Evolutionary conservation across 1,139 yeast species (phyloP), one percentile per base, ranked within the genome.

Genomic region (Protomyces inouyei): DNA sequence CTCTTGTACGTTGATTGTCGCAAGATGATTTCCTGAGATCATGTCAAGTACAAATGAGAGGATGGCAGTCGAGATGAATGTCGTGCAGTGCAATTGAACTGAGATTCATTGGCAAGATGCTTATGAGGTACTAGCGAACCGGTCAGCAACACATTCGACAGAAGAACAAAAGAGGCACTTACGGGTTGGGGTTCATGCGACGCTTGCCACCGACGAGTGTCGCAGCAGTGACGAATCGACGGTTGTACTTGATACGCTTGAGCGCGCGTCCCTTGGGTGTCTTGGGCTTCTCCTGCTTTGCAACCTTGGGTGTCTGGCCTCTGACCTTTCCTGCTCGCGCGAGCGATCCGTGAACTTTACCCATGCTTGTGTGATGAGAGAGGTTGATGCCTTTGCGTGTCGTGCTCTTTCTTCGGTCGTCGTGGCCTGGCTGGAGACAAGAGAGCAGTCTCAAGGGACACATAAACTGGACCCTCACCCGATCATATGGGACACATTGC

Each of bases 241-340:
- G 90, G 84, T 97, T 93, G 96, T 95, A 95, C 82, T 89, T 83
- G 79, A 92, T 81, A 84, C 99, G 89, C 90, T 89, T 91, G 93
- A 87, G 86, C 79, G 98, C 98, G 80, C 96, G 96, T 79, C 67
- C 98, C 96, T 77, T 91, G 90, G 67, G 83, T 73, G 60, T 81
- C 83, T 77, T 89, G 86, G 69, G 81, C 80, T 67, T 97, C 95
- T 77, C 92, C 85, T 67, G 96, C 97, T 76, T 81, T 87, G 78
- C 95, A 87, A 64, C 72, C 88, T 88, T 92, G 82, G 92, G 97
- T 84, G 92, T 88, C 83, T 86, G 91, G 81, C 98, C 92, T 85
- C 92, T 93, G 83, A 93, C 98, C 85, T 93, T 92, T 89, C 98
- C 98, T 85, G 98, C 98, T 91, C 98, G 97, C 85, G 98, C 96